These are phyloP conservation scores for Colletotrichum sp. DNA, from an alignment of 2,329 filamentous ascomycete species.

Conservation along the genomic window DNA sequence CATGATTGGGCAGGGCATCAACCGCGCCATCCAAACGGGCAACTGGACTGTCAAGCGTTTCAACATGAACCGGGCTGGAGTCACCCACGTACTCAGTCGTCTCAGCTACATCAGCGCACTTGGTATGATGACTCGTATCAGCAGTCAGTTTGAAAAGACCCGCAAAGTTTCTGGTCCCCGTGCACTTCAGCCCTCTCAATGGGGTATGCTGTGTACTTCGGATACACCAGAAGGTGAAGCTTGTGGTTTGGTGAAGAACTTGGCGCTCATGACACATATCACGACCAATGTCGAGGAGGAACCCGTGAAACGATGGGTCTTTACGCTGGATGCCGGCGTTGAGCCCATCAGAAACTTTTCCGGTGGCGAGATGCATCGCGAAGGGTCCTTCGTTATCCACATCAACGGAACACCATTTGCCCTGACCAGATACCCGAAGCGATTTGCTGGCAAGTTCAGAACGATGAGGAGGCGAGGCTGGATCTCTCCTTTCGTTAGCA, in stretches of 20 bases:
- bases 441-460: constrained; percentile 85
- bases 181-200: constrained; percentile 95
- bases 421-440: constrained; percentile 83
- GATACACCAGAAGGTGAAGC: constrained; percentile 99
- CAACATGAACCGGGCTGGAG: constrained; percentile 96
- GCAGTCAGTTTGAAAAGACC: constrained; percentile 98
- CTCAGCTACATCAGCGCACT: constrained; percentile 96
- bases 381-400: constrained; percentile 87
- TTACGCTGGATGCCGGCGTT: constrained; percentile 84
- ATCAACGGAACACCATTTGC: constrained; percentile 96
- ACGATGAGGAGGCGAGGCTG: constrained; percentile 86
- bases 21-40: constrained; percentile 93
- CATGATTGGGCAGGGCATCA: constrained; percentile 90
- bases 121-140: constrained; percentile 99
- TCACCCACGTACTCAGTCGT: constrained; percentile 94
- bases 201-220: constrained; percentile 96
- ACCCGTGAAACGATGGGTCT: constrained; percentile 85
- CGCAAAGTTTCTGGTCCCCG: constrained; percentile 94
- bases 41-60: constrained; percentile 99
- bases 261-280: constrained; percentile 99
- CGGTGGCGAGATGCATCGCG: constrained; percentile 84
- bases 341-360: constrained; percentile 72
- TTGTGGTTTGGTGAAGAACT: constrained; percentile 96
- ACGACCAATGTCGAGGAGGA: constrained; percentile 95
- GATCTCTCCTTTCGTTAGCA: constrained; percentile 95